Conservation (phyloP, 2,329 filamentous ascomycete genomes). For the Bipolaris oryzae region DNA sequence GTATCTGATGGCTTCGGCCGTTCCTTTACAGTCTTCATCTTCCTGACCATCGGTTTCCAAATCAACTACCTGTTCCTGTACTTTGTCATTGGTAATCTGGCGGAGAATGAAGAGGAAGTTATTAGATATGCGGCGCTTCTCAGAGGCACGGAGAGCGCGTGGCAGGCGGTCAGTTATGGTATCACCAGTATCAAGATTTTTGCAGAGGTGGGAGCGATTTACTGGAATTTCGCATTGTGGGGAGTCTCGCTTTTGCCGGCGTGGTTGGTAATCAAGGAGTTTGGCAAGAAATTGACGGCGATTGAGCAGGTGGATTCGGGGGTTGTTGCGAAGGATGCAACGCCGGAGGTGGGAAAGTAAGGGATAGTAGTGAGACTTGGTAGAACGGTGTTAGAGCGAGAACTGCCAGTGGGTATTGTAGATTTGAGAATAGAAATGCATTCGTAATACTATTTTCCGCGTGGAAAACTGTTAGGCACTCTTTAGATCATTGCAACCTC, state of each 20-base stretch:
- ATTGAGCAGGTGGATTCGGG: constrained; percentile 20
- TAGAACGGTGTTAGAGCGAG: background rate
- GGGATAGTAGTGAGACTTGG: background rate
- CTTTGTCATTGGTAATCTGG: constrained; percentile 72
- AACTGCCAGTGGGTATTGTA: background rate
- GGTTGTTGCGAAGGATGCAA: background rate
- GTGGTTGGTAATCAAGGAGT: constrained; percentile 68
- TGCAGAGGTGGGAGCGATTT: constrained; percentile 68
- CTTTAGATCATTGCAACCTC: no score
- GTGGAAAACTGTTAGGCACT: background rate
- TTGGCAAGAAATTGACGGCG: constrained; percentile 49
- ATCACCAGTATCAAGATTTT: constrained; percentile 67
- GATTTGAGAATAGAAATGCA: background rate
- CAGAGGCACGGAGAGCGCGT: constrained; percentile 73
- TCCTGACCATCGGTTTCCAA: constrained; percentile 72
- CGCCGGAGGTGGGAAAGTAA: background rate
- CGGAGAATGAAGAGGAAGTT: constrained; percentile 65
- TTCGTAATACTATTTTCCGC: background rate
- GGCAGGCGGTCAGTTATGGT: constrained; percentile 75
- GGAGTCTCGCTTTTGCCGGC: constrained; percentile 66
- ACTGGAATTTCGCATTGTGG: constrained; percentile 75
- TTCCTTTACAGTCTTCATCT: constrained; percentile 70
- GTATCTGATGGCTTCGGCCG: constrained; percentile 65
- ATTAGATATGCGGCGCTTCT: constrained; percentile 71
- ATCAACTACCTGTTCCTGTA: constrained; percentile 77